Base-by-base conservation (phyloP, 257 asterid genomes). In the Osmanthus fragrans region DNA sequence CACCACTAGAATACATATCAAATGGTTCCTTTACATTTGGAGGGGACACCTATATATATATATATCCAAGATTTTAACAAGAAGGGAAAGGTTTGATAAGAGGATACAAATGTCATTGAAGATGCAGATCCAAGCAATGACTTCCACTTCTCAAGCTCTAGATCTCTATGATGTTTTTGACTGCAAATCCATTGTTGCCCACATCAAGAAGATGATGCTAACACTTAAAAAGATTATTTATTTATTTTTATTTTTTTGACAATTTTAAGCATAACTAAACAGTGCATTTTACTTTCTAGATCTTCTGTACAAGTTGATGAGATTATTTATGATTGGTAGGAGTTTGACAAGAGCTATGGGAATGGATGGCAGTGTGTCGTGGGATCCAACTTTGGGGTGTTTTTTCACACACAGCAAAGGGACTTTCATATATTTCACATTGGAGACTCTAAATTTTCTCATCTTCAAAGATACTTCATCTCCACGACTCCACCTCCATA, bases 351-450 rank as follows among this genome's bases (percentile, higher is more conserved):
- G 64, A 87, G 73, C 80, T 89, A 94, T 85, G 97, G 96, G 76
- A 78, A 71, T 82, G 97, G 98, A 25, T 92, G 98, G 97, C 98
- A 90, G 81, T 91, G 97, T 76, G 97, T 94, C 81, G 98, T 94
- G 86, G 98, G 98, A 67, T 88, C 98, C 40, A 90, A 94, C 88
- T 94, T 94, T 73, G 97, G 97, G 21, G 27, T 94, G 98, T 85
- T 94, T 89, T 73, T 94, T 94, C 89, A 92, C 98, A 3, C 97
- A 92, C 64, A 82, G 81, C 0, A 89, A 87, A 87, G 97, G 98
- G 83, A 88, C 91, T 76, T 94, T 92, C 87, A 91, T 94, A 80
- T 92, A 94, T 79, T 94, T 94, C 83, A 92, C 97, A 36, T 78
- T 94, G 75, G 97, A 91, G 87, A 92, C 94, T 7, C 91, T 94